Evolutionary conservation across 192 early-diverging fungal species (phyloP).

Genomic region (Pilaira anomala): DNA sequence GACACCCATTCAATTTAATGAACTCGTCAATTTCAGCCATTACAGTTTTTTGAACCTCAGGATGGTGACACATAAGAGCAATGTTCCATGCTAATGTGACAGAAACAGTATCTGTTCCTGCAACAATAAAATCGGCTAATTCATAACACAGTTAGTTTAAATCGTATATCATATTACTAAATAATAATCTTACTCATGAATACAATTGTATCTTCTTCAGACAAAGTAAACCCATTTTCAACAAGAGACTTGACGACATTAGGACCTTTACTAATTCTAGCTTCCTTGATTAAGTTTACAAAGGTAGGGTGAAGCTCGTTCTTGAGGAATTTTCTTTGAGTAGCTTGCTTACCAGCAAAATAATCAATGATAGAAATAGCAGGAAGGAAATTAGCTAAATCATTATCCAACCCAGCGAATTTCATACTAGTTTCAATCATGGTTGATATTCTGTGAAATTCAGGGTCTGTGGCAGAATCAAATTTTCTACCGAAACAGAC

Average conservation of each 20-base stretch:
- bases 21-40: neutral
- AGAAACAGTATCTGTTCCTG: neutral
- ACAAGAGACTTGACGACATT: neutral
- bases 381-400: slow-evolving; percentile 3
- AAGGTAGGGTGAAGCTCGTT: neutral
- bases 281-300: slow-evolving; percentile 1
- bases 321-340: neutral
- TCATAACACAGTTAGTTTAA: no score
- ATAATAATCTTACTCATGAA: neutral
- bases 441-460: neutral
- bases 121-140: neutral
- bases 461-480: slow-evolving; percentile 2
- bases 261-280: neutral
- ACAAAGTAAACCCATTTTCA: neutral
- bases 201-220: neutral
- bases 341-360: neutral
- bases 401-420: neutral
- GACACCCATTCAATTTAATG: neutral
- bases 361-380: neutral
- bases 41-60: neutral
- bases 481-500: neutral
- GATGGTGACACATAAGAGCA: neutral
- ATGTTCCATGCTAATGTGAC: neutral
- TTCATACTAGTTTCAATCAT: neutral
- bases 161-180: neutral